Evolutionary conservation across 495 filamentous ascomycete species (phyloP), one percentile per base, ranked within the genome.

Genomic region (Hypoxylon lienhwacheense): DNA sequence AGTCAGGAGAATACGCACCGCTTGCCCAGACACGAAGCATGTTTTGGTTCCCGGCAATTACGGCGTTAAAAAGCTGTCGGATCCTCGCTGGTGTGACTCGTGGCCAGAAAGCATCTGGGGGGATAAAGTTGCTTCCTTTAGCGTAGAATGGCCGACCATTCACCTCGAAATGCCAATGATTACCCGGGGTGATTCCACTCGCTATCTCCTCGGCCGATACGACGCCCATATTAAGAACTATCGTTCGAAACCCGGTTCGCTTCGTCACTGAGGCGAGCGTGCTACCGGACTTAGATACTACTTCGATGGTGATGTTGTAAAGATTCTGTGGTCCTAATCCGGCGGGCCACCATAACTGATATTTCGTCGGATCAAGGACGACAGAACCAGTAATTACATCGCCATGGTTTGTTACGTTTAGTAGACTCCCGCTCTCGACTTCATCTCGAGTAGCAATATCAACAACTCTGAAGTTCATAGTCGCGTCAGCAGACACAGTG

Each of bases 11-110:
- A 53, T 87, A 88, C 1, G 80, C 77, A 12, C 85, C 82, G 7
- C 78, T 81, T 2, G 82, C 72, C 85, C 84, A 88, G 7, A 86
- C 79, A 1, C 84, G 79, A 3, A 88, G 75, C 84, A 88, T 86
- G 60, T 88, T 88, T 62, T 85, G 82, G 46, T 85, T 82, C 3
- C 78, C 83, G 5, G 70, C 78, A 2, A 80, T 66, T 2, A 79
- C 79, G 0, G 80, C 76, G 36, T 80, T 68, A 47, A 87, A 83
- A 6, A 86, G 61, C 26, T 76, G 73, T 22, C 73, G 66, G 63
- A 86, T 80, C 26, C 69, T 74, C 0, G 65, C 64, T 28, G 75
- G 68, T 0, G 82, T 85, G 5, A 85, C 81, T 7, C 82, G 72
- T 0, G 83, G 77, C 84, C 83, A 87, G 64, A 88, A 87, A 0